Evolutionary conservation across 2,329 filamentous ascomycete species (phyloP), one percentile per base, ranked within the genome.

Genomic region (Colletotrichum sp.): DNA sequence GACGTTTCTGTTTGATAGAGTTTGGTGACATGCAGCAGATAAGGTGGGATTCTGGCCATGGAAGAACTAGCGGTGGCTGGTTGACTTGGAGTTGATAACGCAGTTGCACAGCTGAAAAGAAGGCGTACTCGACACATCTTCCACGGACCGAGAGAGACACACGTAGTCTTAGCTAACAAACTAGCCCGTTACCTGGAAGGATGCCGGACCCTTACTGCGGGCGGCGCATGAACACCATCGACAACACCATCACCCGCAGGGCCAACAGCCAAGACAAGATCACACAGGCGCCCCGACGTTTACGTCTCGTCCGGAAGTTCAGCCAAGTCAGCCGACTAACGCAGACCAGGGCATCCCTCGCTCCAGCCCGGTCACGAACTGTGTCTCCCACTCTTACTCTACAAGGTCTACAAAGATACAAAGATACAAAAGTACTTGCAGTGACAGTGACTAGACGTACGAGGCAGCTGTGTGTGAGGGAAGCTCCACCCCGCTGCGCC

Each of bases 241-340:
- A 32, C 70, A n/a, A 68, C 63, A 62, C 39, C 44, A 63, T 7
- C 55, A 57, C 22, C 19, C 13, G 39, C 34, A 36, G 44, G 34
- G 44, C n/a, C 32, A 32, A 44, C 66, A 57, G 32, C 39, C 72
- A 71, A 75, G 52, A 52, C 49, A 27, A 52, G 52, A 61, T 59
- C 64, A 62, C 71, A 63, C 71, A 68, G 36, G 61, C 52, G 63
- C n/a, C 27, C 44, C 22, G 59, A 59, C 32, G 30, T 68, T 19
- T 52, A 61, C 55, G 55, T 36, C 32, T 29, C 57, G 68, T 63
- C 57, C 19, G 57, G 69, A 75, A 62, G 63, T 68, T 69, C 69
- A 49, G 73, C 55, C 69, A 76, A 69, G 73, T 76, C 73, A 76
- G 73, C 73, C 69, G 63, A 76, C 73, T 61, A 32, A 49, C 27